Percentiles rank a stretch among this genome's conserved stretches.
phyloP scores from a whole-genome alignment of 23 red algal genomes.

The Chondrus crispus region DNA sequence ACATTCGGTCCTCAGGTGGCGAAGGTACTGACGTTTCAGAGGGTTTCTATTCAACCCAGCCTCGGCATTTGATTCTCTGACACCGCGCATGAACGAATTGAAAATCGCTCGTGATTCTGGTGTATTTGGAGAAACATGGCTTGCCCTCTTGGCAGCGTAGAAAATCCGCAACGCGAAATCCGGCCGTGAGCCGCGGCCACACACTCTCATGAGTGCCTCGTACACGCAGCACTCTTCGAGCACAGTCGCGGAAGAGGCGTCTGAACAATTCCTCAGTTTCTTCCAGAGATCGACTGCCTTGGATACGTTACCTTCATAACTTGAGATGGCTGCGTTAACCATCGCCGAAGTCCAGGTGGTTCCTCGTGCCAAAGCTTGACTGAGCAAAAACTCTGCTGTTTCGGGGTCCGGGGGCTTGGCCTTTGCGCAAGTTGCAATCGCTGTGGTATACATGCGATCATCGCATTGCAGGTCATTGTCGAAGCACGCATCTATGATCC shows the following conservation, averaged over 20 bases:
- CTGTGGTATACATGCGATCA: neutral
- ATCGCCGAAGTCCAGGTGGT: neutral
- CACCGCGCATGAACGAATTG: neutral
- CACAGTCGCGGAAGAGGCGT: neutral
- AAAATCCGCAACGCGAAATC: neutral
- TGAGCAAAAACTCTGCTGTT: neutral
- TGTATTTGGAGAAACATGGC: neutral
- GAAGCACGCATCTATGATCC: neutral
- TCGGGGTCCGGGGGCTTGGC: neutral
- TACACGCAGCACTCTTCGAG: neutral
- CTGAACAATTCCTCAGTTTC: neutral
- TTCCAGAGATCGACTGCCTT: slow-evolving; percentile 8
- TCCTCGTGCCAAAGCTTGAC: neutral
- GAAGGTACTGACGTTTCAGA: neutral
- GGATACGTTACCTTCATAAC: neutral
- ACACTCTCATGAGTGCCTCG: neutral
- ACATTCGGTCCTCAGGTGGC: neutral
- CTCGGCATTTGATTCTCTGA: neutral
- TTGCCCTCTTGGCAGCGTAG: neutral
- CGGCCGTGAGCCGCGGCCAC: neutral
- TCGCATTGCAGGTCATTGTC: neutral
- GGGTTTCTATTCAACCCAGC: neutral
- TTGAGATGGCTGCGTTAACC: slow-evolving; percentile 2
- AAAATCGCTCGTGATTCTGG: neutral
- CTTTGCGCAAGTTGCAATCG: neutral